A percentile compares a stretch with the other conserved stretches of the same genome.
Evolutionary conservation across 2,329 filamentous ascomycete genomes (phyloP).

Genomic region (Nakataea oryzae): DNA sequence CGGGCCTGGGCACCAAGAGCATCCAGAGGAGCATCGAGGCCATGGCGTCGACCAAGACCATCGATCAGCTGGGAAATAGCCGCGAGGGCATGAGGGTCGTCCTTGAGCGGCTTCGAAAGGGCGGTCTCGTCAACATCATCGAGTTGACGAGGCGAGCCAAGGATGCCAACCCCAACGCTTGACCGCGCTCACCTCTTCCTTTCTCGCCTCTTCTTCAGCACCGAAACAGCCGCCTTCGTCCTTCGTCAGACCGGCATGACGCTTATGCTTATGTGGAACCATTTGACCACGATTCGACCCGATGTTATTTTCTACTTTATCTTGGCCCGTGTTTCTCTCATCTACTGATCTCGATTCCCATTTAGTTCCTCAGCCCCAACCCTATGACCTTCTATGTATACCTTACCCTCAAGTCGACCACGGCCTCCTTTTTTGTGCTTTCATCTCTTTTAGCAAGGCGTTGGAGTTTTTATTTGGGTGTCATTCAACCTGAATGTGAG

Average conservation of each 20-base stretch:
- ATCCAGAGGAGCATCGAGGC: conserved; percentile 72
- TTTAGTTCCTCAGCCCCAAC: background rate
- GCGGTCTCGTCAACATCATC: conserved; percentile 45
- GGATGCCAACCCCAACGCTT: conserved; percentile 14
- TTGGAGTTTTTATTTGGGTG: background rate
- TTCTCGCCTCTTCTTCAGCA: background rate
- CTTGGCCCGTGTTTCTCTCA: background rate
- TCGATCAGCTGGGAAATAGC: conserved; percentile 69
- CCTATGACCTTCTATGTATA: background rate
- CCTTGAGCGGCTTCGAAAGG: conserved; percentile 55
- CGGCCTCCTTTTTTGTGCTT: background rate
- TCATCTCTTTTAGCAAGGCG: conserved; percentile 6
- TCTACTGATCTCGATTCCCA: background rate
- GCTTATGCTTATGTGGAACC: background rate
- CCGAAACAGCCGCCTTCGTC: background rate
- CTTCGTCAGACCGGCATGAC: background rate
- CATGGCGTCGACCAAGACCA: conserved; percentile 66
- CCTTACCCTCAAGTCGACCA: background rate
- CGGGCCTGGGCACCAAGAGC: conserved; percentile 54
- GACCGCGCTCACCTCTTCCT: conserved; percentile 13
- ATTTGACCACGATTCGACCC: background rate
- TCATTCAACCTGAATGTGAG: background rate
- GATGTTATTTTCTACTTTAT: background rate
- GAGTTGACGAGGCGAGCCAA: conserved; percentile 39
- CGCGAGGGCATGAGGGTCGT: conserved; percentile 77